Percentiles rank a stretch among this genome's conserved stretches.
Conservation (phyloP, 2,329 filamentous ascomycete genomes). For the Pseudocercospora macadamiae region DNA sequence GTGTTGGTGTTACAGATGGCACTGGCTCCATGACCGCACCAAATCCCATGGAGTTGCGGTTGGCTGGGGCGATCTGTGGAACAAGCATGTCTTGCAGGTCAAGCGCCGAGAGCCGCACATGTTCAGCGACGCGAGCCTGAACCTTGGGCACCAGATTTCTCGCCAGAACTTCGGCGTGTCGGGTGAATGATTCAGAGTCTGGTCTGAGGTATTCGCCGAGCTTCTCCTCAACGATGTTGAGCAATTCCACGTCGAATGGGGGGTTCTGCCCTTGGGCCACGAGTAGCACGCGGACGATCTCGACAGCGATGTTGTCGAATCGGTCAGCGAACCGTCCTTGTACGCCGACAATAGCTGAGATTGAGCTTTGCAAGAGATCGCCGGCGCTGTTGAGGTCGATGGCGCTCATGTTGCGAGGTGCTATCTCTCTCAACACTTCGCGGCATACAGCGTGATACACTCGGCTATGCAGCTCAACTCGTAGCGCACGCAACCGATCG, state of each 20-base stretch:
- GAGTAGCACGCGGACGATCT: conserved; percentile 49
- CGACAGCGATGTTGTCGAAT: conserved; percentile 48
- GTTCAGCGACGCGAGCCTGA: conserved; percentile 38
- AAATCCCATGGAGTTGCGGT: conserved; percentile 28
- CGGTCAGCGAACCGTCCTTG: conserved; percentile 44
- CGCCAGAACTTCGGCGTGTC: conserved; percentile 36
- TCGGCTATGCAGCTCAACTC: conserved; percentile 56
- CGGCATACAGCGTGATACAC: conserved; percentile 60
- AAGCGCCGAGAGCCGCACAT: conserved; percentile 43
- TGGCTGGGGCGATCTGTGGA: conserved; percentile 22
- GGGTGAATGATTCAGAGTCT: conserved; percentile 33
- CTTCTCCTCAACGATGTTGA: conserved; percentile 41
- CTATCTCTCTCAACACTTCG: conserved; percentile 50
- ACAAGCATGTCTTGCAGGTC: conserved; percentile 50
- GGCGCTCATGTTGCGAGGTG: conserved; percentile 30
- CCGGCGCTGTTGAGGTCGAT: conserved; percentile 33
- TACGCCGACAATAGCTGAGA: conserved; percentile 46
- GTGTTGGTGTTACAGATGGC: conserved; percentile 9
- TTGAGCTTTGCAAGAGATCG: conserved; percentile 33
- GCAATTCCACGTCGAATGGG: conserved; percentile 39
- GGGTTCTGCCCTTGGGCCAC: conserved; percentile 36
- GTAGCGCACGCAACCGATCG: conserved; percentile 57
- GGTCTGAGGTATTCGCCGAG: conserved; percentile 38
- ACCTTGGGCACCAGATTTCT: conserved; percentile 40
- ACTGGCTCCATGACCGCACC: conserved; percentile 34